phyloP scores from a whole-genome alignment of 2,329 filamentous ascomycete species.

The Alternaria brassicae region DNA sequence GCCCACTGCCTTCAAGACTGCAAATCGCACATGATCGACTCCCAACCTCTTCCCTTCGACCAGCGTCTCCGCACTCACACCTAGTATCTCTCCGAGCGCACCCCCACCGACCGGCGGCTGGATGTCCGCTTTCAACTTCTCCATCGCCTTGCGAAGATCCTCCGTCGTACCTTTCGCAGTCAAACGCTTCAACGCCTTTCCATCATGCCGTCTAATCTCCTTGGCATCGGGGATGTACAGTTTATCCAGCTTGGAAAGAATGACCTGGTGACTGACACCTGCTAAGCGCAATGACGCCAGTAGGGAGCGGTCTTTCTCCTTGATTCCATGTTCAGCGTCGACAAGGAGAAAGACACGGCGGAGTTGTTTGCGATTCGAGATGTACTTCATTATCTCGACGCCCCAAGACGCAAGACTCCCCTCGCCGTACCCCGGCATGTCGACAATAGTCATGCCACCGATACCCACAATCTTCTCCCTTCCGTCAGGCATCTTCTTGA shows the following conservation, averaged over 20 bases:
- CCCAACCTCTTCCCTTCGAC: slow-evolving; percentile 61
- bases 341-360: slow-evolving; percentile 70
- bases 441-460: slow-evolving; percentile 65
- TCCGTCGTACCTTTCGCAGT: slow-evolving; percentile 47
- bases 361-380: slow-evolving; percentile 67
- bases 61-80: slow-evolving; percentile 62
- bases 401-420: slow-evolving; percentile 70
- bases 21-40: slow-evolving; percentile 68
- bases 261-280: slow-evolving; percentile 69
- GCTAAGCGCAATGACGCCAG: slow-evolving; percentile 62
- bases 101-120: slow-evolving; percentile 40
- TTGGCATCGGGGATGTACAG: slow-evolving; percentile 37
- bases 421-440: slow-evolving; percentile 75
- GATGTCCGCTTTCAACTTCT: slow-evolving; percentile 48
- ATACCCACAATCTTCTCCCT: slow-evolving; percentile 45
- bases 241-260: slow-evolving; percentile 70
- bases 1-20: slow-evolving; percentile 64
- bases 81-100: slow-evolving; percentile 66
- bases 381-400: slow-evolving; percentile 71
- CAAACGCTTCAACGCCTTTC: slow-evolving; percentile 19
- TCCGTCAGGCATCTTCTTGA: slow-evolving; percentile 27
- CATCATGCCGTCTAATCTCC: slow-evolving; percentile 23
- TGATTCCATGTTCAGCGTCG: slow-evolving; percentile 69
- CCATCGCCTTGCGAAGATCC: slow-evolving; percentile 53
- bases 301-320: slow-evolving; percentile 65